Conservation (phyloP, 1,139 yeast genomes). For the Pneumocystis wakefieldiae region DNA sequence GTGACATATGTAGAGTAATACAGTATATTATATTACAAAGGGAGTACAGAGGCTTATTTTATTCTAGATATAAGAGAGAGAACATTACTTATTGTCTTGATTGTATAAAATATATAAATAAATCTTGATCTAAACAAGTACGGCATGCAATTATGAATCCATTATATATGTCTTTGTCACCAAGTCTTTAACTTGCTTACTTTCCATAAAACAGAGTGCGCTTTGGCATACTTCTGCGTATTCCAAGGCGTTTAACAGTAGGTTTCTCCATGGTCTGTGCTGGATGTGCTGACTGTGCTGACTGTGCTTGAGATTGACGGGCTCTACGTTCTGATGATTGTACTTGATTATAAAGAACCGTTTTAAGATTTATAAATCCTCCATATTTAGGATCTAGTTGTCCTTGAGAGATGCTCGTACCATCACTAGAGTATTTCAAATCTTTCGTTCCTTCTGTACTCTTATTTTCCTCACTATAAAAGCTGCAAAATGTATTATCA, state of each 20-base stretch:
- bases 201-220: background rate
- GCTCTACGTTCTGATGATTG: background rate
- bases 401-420: background rate
- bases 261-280: background rate
- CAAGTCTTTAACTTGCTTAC: background rate
- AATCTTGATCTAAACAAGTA: background rate
- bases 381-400: background rate
- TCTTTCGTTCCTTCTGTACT: background rate
- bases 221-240: background rate
- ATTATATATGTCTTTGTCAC: background rate
- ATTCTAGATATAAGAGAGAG: background rate
- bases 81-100: background rate
- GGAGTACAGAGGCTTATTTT: background rate
- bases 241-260: background rate
- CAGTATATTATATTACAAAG: background rate
- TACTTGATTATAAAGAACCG: background rate
- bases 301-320: background rate
- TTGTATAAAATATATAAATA: background rate
- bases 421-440: background rate
- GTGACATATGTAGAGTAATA: background rate
- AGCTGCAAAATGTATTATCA: background rate
- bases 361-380: background rate
- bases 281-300: background rate
- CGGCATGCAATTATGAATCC: background rate
- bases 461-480: background rate